Conservation (phyloP, 345 rosid genomes). For the Heritiera fomes region DNA sequence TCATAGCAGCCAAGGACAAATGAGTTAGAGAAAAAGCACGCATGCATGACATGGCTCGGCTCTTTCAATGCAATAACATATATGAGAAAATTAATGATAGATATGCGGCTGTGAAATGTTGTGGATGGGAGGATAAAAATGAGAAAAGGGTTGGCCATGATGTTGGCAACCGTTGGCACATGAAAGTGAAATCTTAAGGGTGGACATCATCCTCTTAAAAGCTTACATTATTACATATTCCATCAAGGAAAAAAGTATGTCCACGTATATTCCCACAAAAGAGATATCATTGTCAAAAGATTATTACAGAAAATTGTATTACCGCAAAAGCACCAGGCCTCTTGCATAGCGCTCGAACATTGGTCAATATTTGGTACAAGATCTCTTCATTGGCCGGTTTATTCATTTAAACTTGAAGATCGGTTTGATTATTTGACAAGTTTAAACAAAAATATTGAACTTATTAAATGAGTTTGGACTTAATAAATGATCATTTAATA, state of each 20-base stretch:
- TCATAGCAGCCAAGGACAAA: constrained; percentile 6
- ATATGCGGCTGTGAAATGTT: background rate
- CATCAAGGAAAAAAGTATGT: background rate
- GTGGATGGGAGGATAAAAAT: background rate
- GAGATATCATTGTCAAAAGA: background rate
- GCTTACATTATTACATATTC: background rate
- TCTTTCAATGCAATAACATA: background rate
- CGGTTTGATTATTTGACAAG: too few relatives aligned
- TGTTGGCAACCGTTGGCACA: background rate
- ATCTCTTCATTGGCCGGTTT: too few relatives aligned
- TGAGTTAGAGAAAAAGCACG: background rate
- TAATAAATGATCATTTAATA: too few relatives aligned
- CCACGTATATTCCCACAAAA: background rate
- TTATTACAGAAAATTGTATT: background rate
- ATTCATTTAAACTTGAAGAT: too few relatives aligned
- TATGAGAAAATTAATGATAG: background rate
- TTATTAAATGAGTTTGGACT: too few relatives aligned
- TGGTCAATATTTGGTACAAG: too few relatives aligned
- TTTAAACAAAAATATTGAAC: too few relatives aligned
- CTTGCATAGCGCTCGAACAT: too few relatives aligned
- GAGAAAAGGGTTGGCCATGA: background rate
- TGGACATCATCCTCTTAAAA: constrained; percentile 1
- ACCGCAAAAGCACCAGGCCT: too few relatives aligned
- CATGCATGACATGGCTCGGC: background rate
- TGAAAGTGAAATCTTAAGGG: background rate